A percentile compares a stretch with the other conserved stretches of the same genome.
These are phyloP conservation scores for Malus hybrid DNA, from an alignment of 331 rosid species.

Conservation along the genomic window DNA sequence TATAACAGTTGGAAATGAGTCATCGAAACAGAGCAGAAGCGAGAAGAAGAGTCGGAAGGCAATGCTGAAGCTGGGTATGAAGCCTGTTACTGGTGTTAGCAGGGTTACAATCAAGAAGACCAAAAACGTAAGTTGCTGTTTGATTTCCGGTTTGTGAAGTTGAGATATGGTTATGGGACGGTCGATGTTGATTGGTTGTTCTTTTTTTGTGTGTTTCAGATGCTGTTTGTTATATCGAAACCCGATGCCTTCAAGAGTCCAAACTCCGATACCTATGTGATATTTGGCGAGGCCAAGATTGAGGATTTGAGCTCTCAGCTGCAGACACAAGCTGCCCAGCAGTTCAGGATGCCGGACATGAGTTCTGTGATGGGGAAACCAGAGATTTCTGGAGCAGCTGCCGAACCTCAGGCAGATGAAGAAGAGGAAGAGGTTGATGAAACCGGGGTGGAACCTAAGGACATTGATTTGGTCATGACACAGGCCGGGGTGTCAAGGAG, in stretches of 20 bases:
- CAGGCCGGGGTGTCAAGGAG: slow-evolving; percentile 79
- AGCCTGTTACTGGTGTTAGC: slow-evolving; percentile 70
- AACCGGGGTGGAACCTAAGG: slow-evolving; percentile 60
- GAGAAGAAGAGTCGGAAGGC: slow-evolving; percentile 92
- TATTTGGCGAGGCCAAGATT: slow-evolving; percentile 84
- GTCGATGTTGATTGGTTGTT: background rate
- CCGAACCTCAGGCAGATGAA: slow-evolving; percentile 45
- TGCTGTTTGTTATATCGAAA: slow-evolving; percentile 67
- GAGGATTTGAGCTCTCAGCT: slow-evolving; percentile 87
- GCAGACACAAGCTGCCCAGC: slow-evolving; percentile 93
- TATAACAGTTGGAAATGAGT: slow-evolving; percentile 43
- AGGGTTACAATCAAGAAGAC: slow-evolving; percentile 88
- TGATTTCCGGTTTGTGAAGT: background rate
- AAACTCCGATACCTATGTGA: slow-evolving; percentile 70
- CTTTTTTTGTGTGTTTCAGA: slow-evolving; percentile 25
- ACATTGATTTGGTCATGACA: slow-evolving; percentile 88
- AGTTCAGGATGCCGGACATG: slow-evolving; percentile 82
- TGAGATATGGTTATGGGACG: background rate
- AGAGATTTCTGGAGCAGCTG: slow-evolving; percentile 37
- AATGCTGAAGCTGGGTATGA: slow-evolving; percentile 81
- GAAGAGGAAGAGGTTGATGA: slow-evolving; percentile 76
- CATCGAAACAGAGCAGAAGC: slow-evolving; percentile 81
- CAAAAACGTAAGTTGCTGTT: slow-evolving; percentile 44
- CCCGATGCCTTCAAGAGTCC: slow-evolving; percentile 95
- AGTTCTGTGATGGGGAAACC: slow-evolving; percentile 53